Base-by-base conservation (phyloP, 2,329 filamentous ascomycete genomes). In the Alternaria brassicae region DNA sequence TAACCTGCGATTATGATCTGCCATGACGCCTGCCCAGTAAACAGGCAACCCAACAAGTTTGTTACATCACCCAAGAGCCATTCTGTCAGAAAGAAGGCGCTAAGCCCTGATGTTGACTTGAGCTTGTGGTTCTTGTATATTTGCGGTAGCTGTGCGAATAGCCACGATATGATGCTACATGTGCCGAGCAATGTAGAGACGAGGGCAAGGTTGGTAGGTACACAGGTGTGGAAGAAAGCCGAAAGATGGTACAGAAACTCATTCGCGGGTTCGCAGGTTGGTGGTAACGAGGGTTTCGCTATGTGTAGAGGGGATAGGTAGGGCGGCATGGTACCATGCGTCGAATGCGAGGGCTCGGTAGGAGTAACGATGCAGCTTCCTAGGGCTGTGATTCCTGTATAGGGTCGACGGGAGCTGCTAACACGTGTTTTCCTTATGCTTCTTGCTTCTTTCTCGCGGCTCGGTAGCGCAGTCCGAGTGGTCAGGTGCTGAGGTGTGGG, bases 141-240 rank as follows among this genome's bases (percentile, higher is more conserved):
- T 69, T 90, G 88, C 2, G 88, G 88, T 27, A 90, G 79, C 73
- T 90, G 88, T 12, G 88, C 88, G 71, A 89, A 90, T 2, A 90
- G 81, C 88, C 88, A 90, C 41, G 87, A 85, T 50, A 88, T 67
- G 60, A 90, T 90, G 69, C 86, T 89, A 60, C 87, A 78, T 0
- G 81, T 83, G 19, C 88, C 88, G 53, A 89, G 80, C 3, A 83
- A 62, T 6, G 85, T 87, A 21, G 88, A 90, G 57, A 88, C 63
- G 59, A 89, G 81, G 21, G 87, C 87, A 54, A 89, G 82, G 53
- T 84, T 83, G 17, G 86, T 88, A 12, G 88, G 88, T 42, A 90
- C 78, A 77, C 88, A 90, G 62, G 83, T 84, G 69, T 87, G 84
- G 62, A 89, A 83, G 52, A 84, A 80, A 8, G 83, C 82, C 60